Conservation (phyloP, 768 basidiomycete species). For the Mycena vitilis region DNA sequence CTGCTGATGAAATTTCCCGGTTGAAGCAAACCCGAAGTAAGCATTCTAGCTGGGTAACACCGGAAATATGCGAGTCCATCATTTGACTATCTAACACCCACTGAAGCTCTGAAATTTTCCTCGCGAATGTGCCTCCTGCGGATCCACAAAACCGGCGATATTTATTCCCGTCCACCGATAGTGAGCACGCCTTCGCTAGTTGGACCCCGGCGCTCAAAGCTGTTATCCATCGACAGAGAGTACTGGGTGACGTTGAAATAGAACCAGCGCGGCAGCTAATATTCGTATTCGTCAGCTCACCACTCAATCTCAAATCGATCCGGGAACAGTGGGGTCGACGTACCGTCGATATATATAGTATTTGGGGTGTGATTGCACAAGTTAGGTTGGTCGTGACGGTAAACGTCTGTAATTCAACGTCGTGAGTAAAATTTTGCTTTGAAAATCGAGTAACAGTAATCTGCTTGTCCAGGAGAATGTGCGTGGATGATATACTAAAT, state of each 20-base stretch:
- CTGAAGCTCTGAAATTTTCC: too few species aligned
- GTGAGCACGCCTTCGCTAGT: slow-evolving; percentile 26
- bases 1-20: too few species aligned
- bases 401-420: not conserved
- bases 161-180: slow-evolving; percentile 17
- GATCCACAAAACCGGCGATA: slow-evolving; percentile 16
- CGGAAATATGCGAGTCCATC: too few species aligned
- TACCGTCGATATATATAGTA: slow-evolving; percentile 28
- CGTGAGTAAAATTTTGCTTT: not conserved
- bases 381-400: slow-evolving; percentile 30
- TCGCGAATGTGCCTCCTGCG: too few species aligned
- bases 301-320: not conserved
- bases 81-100: too few species aligned
- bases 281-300: not conserved
- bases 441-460: not conserved
- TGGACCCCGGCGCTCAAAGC: slow-evolving; percentile 27
- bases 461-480: slow-evolving; percentile 26
- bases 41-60: too few species aligned
- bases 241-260: slow-evolving; percentile 24
- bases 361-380: slow-evolving; percentile 35
- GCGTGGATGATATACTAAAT: slow-evolving; percentile 25
- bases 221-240: slow-evolving; percentile 15
- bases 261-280: slow-evolving; percentile 32
- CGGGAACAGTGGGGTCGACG: slow-evolving; percentile 2
- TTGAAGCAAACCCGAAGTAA: too few species aligned